These are phyloP conservation scores for Xylariaceae sp. DNA, from an alignment of 2,329 filamentous ascomycete genomes.

Conservation along the genomic window DNA sequence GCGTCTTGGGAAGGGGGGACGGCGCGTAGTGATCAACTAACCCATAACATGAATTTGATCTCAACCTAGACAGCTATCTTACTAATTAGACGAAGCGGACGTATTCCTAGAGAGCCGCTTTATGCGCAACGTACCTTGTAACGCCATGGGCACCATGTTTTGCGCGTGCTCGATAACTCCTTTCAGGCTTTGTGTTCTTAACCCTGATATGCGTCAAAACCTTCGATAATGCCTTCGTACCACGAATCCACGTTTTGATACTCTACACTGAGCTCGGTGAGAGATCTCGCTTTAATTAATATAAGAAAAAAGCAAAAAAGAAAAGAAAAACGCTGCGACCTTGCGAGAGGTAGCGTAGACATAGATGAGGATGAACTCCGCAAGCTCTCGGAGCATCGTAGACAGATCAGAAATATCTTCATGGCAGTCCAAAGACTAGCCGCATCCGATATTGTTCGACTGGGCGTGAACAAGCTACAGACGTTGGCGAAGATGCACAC, in stretches of 20 bases:
- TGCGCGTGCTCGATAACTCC: conserved; percentile 36
- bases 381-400: conserved; percentile 34
- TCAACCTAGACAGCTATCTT: conserved; percentile 49
- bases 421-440: conserved; percentile 44
- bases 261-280: conserved; percentile 31
- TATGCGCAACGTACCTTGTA: conserved; percentile 28
- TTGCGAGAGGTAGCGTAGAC: conserved; percentile 34
- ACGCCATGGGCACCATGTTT: conserved; percentile 36
- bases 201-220: conserved; percentile 33
- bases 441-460: conserved; percentile 37
- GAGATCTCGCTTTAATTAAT: conserved; percentile 30
- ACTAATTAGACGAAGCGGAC: conserved; percentile 45
- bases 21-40: too few species aligned
- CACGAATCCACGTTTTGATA: conserved; percentile 36
- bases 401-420: conserved; percentile 46
- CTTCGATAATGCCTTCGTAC: conserved; percentile 35
- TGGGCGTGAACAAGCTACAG: conserved; percentile 40
- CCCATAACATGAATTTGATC: conserved; percentile 48
- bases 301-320: too few species aligned
- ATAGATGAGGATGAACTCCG: conserved; percentile 31
- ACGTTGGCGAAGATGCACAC: conserved; percentile 43
- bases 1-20: too few species aligned
- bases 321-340: too few species aligned
- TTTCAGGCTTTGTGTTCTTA: conserved; percentile 34
- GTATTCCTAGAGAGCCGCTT: conserved; percentile 46